phyloP scores from a whole-genome alignment of 805 yeast genomes.

The Spathaspora girioi region DNA sequence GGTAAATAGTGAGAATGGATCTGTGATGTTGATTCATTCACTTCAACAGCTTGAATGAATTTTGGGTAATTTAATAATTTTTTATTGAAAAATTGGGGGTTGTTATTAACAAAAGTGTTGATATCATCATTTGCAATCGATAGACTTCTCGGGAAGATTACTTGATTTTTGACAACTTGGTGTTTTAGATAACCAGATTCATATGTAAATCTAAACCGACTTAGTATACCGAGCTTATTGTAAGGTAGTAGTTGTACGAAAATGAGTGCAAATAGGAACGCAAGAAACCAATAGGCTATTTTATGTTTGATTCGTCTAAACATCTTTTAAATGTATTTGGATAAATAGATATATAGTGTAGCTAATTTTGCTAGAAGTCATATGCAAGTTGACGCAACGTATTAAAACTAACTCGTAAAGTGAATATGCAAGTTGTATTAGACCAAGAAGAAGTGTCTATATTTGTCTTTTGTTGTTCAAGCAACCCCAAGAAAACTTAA shows the following conservation, averaged over 20 bases:
- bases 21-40: neutral
- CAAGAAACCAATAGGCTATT: slow-evolving; percentile 1
- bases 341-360: too few species aligned
- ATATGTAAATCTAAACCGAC: neutral
- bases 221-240: neutral
- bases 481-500: too few species aligned
- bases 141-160: slow-evolving; percentile 3
- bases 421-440: too few species aligned
- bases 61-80: slow-evolving; percentile 2
- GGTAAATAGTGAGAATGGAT: slow-evolving; percentile 3
- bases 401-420: too few species aligned
- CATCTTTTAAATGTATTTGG: neutral
- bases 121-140: slow-evolving; percentile 1
- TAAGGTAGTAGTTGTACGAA: slow-evolving; percentile 1
- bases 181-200: neutral
- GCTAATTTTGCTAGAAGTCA: neutral
- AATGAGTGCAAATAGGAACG: neutral
- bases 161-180: slow-evolving; percentile 3
- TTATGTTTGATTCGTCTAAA: neutral
- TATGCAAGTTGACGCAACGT: neutral
- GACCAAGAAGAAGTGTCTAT: too few species aligned
- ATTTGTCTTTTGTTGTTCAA: too few species aligned
- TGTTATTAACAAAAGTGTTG: slow-evolving; percentile 1
- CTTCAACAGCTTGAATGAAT: neutral
- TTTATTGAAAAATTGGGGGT: slow-evolving; percentile 4